Conservation (phyloP, 1,284 basidiomycete genomes). For the Xerocomus nothofagi region DNA sequence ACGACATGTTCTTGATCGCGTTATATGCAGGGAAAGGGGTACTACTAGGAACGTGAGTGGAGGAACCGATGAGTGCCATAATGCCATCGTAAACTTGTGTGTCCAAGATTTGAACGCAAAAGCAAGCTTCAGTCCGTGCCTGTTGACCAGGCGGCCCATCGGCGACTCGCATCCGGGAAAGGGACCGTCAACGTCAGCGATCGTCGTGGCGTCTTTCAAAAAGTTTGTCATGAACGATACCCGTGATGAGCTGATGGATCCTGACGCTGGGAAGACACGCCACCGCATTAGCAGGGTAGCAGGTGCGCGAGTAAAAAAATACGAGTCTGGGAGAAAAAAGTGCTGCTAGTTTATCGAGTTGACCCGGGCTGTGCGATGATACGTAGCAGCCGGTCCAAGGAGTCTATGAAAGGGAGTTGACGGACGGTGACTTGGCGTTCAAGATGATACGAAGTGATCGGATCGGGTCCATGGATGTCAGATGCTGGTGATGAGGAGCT, state of each 20-base stretch:
- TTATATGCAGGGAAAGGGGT: constrained; percentile 4
- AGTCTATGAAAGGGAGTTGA: not conserved
- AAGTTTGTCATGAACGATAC: constrained; percentile 6
- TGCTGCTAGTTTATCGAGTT: constrained; percentile 3
- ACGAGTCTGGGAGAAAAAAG: not conserved
- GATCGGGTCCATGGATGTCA: constrained; percentile 14
- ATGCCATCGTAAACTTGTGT: constrained; percentile 10
- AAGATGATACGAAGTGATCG: constrained; percentile 15
- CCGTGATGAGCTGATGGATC: not conserved
- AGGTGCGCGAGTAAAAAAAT: constrained; percentile 14
- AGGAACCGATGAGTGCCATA: constrained; percentile 18
- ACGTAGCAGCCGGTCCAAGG: not conserved
- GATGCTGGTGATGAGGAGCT: not conserved
- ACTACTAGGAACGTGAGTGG: not conserved
- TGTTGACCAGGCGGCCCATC: not conserved
- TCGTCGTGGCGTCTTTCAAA: constrained; percentile 19
- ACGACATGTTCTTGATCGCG: constrained; percentile 1
- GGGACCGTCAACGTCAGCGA: not conserved
- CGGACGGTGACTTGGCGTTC: constrained; percentile 17
- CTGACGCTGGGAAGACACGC: constrained; percentile 18
- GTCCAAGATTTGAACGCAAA: constrained; percentile 3
- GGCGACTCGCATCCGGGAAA: not conserved
- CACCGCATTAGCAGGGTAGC: constrained; percentile 17
- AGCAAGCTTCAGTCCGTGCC: constrained; percentile 7
- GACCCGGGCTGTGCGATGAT: not conserved